Base-by-base conservation (phyloP, 805 yeast genomes). In the Metschnikowia hibisci region DNA sequence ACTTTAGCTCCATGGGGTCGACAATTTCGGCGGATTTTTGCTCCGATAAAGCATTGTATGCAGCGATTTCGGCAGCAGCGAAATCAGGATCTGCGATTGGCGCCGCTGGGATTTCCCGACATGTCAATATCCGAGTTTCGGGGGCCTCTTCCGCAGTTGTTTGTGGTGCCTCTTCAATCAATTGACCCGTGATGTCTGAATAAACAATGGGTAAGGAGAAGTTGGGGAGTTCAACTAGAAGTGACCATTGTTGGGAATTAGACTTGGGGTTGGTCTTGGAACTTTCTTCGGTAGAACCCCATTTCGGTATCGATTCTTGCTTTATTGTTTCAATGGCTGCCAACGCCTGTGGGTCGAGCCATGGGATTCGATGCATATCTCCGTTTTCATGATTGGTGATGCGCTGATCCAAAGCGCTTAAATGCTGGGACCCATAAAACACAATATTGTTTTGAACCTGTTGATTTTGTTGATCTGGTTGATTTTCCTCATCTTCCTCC, bases 1-100 rank as follows among this genome's bases (percentile, higher is more conserved):
- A 88, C 60, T 91, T 93, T 50, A 81, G 76, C 58, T 93, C 98
- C 16, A 93, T 82, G 1, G 96, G 96, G 55, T 91, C 95, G 45
- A 32, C 27, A 16, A 39, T 43, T 20, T 16, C 23, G 37, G 8
- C 44, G 18, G 28, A 27, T 32, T 38, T 40, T 41, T 25, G 40
- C 44, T 28, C 37, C 34, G 36, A 39, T 23, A 30, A 33, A 16
- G 25, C 40, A 42, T 36, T 46, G 38, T 42, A 51, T 27, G 30
- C 45, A n/a, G 26, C 39, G 16, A 51, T 41, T 5, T 46, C 43
- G 8, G 45, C 38, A 28, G 25, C 39, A 34, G 59, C 62, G 47
- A 62, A 65, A 43, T 68, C 76, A 3, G 73, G 72, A 47, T 77
- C 82, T 48, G 71, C 69, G 18, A 76, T 30, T 16, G 20, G 18